Base-by-base conservation (phyloP, 116 monocot species). In the Cymodocea nodosa region DNA sequence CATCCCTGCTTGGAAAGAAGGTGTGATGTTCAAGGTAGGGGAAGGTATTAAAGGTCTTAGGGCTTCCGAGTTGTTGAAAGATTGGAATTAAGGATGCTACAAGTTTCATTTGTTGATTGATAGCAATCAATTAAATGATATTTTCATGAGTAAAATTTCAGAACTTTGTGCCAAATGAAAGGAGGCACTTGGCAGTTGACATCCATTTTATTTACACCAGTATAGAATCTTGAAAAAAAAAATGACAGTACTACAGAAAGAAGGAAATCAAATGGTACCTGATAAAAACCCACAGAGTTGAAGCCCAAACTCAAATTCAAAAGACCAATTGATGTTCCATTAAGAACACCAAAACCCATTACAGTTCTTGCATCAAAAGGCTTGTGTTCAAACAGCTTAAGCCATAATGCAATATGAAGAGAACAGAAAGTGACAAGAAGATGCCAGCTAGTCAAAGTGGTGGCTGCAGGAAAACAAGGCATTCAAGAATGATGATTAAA, bases 381-480 rank as follows among this genome's bases (percentile, higher is more conserved):
- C 58, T 87, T 92, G 73, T 92, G 87, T 44, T 92, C 92, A 71
- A 92, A 92, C 23, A 92, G 68, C 65, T 87, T 92, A 82, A 92
- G 70, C 80, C 85, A 81, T 52, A 90, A 52, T 57, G 90, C 90
- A 62, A 83, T 75, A 79, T 90, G 90, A 59, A 90, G 90, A 60
- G 90, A 90, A 65, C 90, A 90, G 67, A 90, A 90, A 17, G 90
- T 92, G 35, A 92, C 92, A 36, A 87, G 79, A 59, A 92, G 92
- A 82, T 92, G 92, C 92, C 92, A 92, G 75, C 92, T 92, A 76
- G 92, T 92, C 78, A 92, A 77, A 56, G 90, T 90, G n/a, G 90
- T 90, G 35, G 90, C 90, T 90, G 90, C 73, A 76, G 72, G 60
- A 18, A 13, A 50, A 65, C 17, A 44, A 14, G 13, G 24, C 23